Conservation (phyloP, 2,329 filamentous ascomycete species). For the Furcasterigmium sp. region DNA sequence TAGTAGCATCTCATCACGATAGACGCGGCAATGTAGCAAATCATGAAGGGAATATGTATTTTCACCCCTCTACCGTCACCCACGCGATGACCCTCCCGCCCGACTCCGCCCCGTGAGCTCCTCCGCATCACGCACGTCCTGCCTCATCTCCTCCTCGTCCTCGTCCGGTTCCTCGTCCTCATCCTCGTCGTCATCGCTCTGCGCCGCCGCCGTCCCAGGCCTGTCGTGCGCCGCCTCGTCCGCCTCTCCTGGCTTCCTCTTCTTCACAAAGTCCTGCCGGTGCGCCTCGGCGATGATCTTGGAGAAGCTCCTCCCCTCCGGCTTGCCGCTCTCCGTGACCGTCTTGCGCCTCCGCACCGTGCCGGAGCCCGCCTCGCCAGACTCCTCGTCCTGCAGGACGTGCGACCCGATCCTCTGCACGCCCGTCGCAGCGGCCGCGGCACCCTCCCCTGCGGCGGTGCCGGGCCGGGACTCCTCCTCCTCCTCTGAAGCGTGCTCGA, state of each 20-base stretch:
- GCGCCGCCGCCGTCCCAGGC: slow-evolving; percentile 6
- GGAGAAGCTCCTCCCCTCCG: slow-evolving; percentile 33
- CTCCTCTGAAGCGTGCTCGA: slow-evolving; percentile 25
- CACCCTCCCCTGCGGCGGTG: slow-evolving; percentile 1
- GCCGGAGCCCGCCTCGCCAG: slow-evolving; percentile 2
- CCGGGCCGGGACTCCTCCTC: slow-evolving; percentile 7
- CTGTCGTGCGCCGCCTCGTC: slow-evolving; percentile 16
- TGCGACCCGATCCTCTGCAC: slow-evolving; percentile 4
- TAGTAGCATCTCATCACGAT: no score
- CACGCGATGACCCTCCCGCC: not conserved
- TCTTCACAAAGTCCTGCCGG: slow-evolving; percentile 87
- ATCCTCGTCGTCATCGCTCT: slow-evolving; percentile 20
- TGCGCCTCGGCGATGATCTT: slow-evolving; percentile 79
- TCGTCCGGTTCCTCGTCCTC: slow-evolving; percentile 30
- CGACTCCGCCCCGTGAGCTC: not conserved
- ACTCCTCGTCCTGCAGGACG: slow-evolving; percentile 6
- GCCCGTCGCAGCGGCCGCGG: slow-evolving; percentile 1
- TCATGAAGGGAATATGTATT: no score
- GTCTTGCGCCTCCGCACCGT: slow-evolving; percentile 18
- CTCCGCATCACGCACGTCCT: not conserved
- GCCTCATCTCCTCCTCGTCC: slow-evolving; percentile 18
- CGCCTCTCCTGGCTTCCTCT: slow-evolving; percentile 35
- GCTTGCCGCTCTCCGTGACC: slow-evolving; percentile 10
- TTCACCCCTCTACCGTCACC: no score
- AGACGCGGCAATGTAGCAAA: no score